A percentile compares a stretch with the other conserved stretches of the same genome.
Evolutionary conservation across 2,329 filamentous ascomycete genomes (phyloP).

Genomic region (Fusarium nematophilum): DNA sequence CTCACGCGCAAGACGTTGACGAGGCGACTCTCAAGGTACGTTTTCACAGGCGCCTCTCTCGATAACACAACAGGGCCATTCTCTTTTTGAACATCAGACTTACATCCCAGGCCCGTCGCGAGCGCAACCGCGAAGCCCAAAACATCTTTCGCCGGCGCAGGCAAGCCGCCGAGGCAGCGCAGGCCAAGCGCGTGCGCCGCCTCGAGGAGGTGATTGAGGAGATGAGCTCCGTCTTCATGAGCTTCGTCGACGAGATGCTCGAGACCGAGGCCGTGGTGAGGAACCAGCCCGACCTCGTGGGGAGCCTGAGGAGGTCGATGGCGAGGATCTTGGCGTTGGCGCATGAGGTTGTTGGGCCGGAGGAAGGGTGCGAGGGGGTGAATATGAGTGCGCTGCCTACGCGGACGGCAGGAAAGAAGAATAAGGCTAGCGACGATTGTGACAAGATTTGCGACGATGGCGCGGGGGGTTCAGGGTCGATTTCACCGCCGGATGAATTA

Average conservation of each 20-base stretch:
- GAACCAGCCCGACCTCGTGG: constrained; percentile 32
- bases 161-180: constrained; percentile 44
- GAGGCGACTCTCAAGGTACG: constrained; percentile 42
- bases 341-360: constrained; percentile 41
- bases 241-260: constrained; percentile 45
- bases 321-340: constrained; percentile 38
- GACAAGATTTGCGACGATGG: too few species aligned
- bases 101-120: constrained; percentile 40
- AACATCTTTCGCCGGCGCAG: constrained; percentile 44
- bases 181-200: constrained; percentile 40
- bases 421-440: neutral
- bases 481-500: neutral
- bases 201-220: constrained; percentile 45
- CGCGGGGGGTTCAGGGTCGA: neutral
- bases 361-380: constrained; percentile 30
- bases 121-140: constrained; percentile 46
- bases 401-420: neutral
- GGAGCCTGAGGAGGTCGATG: constrained; percentile 35
- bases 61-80: neutral
- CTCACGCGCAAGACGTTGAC: constrained; percentile 30
- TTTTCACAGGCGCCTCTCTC: too few species aligned
- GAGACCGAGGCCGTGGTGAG: constrained; percentile 38
- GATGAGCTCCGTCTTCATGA: constrained; percentile 45
- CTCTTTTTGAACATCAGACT: neutral
- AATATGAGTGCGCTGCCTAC: constrained; percentile 20